Evolutionary conservation across 306 rosid species (phyloP).

Genomic region (Cicer arietinum): DNA sequence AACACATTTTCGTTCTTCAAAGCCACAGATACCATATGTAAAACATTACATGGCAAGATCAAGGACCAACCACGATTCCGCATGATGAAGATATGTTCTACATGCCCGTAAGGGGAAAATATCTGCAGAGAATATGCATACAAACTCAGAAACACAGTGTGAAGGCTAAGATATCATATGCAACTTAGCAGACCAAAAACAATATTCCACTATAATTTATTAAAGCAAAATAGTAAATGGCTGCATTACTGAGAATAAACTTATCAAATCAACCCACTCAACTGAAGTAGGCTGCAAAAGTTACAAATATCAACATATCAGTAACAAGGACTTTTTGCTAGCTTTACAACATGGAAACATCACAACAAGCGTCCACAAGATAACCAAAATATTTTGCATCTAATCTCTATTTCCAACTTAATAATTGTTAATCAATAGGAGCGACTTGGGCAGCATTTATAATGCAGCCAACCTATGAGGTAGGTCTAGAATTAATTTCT

Average conservation of each 20-base stretch:
- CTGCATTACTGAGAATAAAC: slow-evolving; percentile 29
- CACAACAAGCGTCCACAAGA: slow-evolving; percentile 31
- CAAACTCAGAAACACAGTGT: slow-evolving; percentile 36
- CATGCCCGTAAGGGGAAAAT: slow-evolving; percentile 76
- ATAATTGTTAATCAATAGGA: slow-evolving; percentile 11
- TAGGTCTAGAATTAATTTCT: slow-evolving; percentile 27
- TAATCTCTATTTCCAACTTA: slow-evolving; percentile 18
- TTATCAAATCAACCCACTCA: slow-evolving; percentile 33
- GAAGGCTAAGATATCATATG: slow-evolving; percentile 37
- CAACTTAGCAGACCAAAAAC: slow-evolving; percentile 32
- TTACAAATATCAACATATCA: slow-evolving; percentile 21
- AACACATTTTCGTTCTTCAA: slow-evolving; percentile 36
- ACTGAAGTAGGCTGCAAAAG: slow-evolving; percentile 33
- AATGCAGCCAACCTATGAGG: slow-evolving; percentile 32
- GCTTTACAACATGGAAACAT: slow-evolving; percentile 35
- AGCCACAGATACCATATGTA: slow-evolving; percentile 31
- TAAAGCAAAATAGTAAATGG: slow-evolving; percentile 32
- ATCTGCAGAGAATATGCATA: slow-evolving; percentile 62
- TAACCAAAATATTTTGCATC: slow-evolving; percentile 13
- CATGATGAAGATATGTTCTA: slow-evolving; percentile 72
- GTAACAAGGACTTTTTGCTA: slow-evolving; percentile 26
- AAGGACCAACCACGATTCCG: slow-evolving; percentile 69
- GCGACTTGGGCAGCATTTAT: slow-evolving; percentile 26
- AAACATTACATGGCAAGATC: slow-evolving; percentile 41
- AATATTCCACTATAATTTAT: slow-evolving; percentile 35